Base-by-base conservation (phyloP, 805 yeast genomes). In the Lachancea fermentati region DNA sequence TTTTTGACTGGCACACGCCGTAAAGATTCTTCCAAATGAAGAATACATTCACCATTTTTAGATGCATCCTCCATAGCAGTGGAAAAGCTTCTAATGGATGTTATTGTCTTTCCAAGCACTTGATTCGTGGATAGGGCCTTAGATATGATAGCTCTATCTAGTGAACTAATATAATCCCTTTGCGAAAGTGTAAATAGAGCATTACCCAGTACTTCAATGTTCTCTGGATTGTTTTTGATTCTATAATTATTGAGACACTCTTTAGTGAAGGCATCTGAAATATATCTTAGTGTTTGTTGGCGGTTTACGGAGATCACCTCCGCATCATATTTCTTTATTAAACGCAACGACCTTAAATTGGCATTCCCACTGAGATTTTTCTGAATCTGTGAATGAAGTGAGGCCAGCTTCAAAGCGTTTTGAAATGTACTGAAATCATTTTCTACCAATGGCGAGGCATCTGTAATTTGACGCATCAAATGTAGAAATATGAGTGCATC, bases 401-500 rank as follows among this genome's bases (percentile, higher is more conserved):
- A 45, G 6, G 62, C 52, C 30, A 58, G 28, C 37, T 53, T 45
- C 13, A 52, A 14, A 14, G 50, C 42, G 12, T 24, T 43, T 14
- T 47, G 52, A 1, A 45, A n/a, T 5, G 50, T 34, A 15, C 13
- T 12, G 5, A 11, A 17, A 12, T 32, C 28, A 14, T 32, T 16
- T 13, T 24, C 12, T 14, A 12, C 19, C 13, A 19, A n/a, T 17
- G 26, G 7, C 3, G 13, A 11, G 12, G 30, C 25, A 2, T 44
- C 36, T 5, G 36, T 34, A 12, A 60, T 44, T 40, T 51, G 54
- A 15, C 51, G 46, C 1, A 52, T 43, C 36, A 59, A 41, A 40
- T 59, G 62, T 11, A 57, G 31, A 31, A 51, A 56, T 14, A 57
- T 43, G 19, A 58, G 43, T 4, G 58, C 50, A 33, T 58, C 62